phyloP scores from a whole-genome alignment of 129 eudicot genomes.

The Pittosporum tobira region DNA sequence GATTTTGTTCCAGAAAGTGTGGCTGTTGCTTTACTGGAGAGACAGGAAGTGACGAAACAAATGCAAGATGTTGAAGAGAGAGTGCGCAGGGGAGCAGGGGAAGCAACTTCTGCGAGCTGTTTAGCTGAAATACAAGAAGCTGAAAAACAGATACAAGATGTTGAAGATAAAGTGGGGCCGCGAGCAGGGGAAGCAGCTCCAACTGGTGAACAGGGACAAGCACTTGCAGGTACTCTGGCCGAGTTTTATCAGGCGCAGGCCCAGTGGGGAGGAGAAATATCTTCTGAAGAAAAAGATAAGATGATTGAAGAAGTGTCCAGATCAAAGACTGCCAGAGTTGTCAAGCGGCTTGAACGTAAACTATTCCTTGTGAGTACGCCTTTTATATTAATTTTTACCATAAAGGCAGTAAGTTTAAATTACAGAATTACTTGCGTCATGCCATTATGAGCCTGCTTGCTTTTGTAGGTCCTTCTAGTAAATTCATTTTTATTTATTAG shows the following conservation, averaged over 20 bases:
- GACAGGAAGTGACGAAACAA: conserved; percentile 71
- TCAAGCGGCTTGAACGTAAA: conserved; percentile 86
- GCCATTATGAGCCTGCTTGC: neutral
- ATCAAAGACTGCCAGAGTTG: conserved; percentile 50
- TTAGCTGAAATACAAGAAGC: conserved; percentile 34
- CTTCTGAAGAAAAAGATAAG: conserved; percentile 63
- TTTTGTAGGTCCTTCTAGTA: neutral
- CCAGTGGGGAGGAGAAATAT: conserved; percentile 79
- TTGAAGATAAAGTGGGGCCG: conserved; percentile 39
- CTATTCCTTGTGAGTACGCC: conserved; percentile 56
- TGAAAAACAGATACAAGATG: conserved; percentile 35
- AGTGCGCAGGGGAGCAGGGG: conserved; percentile 14
- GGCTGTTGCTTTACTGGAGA: conserved; percentile 70
- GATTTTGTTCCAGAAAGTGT: conserved; percentile 85
- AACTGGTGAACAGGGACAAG: conserved; percentile 31
- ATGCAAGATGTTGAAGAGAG: conserved; percentile 82
- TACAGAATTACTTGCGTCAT: neutral
- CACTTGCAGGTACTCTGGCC: conserved; percentile 80
- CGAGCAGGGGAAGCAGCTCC: conserved; percentile 24
- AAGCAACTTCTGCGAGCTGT: conserved; percentile 17
- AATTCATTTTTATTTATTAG: too few relatives aligned
- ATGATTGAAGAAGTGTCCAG: conserved; percentile 70
- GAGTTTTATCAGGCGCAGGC: conserved; percentile 93
- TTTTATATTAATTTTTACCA: conserved; percentile 2
- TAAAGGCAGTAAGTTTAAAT: neutral